Percentiles rank a stretch among this genome's conserved stretches.
Evolutionary conservation across 2,329 filamentous ascomycete species (phyloP).

Genomic region (Scortechinia acanthostroma): DNA sequence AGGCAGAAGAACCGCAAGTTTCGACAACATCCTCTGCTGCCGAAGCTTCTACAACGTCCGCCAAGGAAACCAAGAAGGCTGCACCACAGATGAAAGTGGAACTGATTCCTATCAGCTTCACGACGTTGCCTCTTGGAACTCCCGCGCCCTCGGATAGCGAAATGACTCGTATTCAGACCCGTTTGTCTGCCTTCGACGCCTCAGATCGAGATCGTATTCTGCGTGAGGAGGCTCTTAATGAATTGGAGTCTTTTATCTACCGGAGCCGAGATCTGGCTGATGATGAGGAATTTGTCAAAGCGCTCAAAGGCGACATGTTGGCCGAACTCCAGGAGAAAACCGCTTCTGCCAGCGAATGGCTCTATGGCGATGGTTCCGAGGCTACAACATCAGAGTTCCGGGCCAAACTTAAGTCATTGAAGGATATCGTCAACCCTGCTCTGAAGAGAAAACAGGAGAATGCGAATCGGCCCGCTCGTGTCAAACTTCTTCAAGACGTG

Average conservation of each 20-base stretch:
- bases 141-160: constrained; percentile 39
- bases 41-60: constrained; percentile 17
- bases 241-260: constrained; percentile 91
- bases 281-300: constrained; percentile 65
- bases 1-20: constrained; percentile 18
- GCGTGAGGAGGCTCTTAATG: constrained; percentile 83
- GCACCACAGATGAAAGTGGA: neutral
- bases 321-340: constrained; percentile 61
- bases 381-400: constrained; percentile 71
- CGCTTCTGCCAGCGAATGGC: constrained; percentile 74
- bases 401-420: constrained; percentile 69
- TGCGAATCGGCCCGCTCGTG: constrained; percentile 59
- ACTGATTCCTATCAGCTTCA: constrained; percentile 40
- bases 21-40: constrained; percentile 31
- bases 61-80: neutral
- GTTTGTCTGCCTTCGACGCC: constrained; percentile 75
- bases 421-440: constrained; percentile 72
- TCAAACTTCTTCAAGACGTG: constrained; percentile 62
- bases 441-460: constrained; percentile 70
- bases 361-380: constrained; percentile 76
- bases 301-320: constrained; percentile 65
- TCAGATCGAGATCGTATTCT: constrained; percentile 73
- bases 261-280: constrained; percentile 76
- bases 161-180: constrained; percentile 49
- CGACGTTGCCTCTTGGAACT: constrained; percentile 38